Conservation (phyloP, 371 early-diverging fungal genomes). For the Gilbertella persicaria region DNA sequence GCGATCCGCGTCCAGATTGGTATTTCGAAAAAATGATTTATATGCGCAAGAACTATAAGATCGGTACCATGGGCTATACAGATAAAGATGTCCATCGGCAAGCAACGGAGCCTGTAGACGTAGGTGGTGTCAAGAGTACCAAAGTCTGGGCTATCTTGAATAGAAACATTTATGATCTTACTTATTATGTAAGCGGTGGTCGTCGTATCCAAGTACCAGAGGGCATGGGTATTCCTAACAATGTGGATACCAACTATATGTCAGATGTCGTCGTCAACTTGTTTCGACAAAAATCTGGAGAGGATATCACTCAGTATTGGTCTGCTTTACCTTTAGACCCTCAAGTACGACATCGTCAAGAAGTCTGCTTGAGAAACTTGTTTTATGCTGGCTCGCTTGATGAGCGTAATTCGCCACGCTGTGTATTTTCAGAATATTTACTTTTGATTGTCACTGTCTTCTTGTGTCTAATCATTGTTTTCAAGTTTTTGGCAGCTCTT, state of each 20-base stretch:
- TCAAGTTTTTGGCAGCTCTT: conserved; percentile 92
- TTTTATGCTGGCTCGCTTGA: conserved; percentile 89
- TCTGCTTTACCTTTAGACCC: conserved; percentile 38
- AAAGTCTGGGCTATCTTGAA: conserved; percentile 60
- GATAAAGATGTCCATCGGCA: conserved; percentile 26
- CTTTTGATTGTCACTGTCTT: conserved; percentile 76
- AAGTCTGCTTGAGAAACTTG: conserved; percentile 74
- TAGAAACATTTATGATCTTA: conserved; percentile 62
- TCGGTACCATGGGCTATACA: conserved; percentile 38
- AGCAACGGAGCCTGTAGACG: conserved; percentile 20
- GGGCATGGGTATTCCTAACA: conserved; percentile 15
- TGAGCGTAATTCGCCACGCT: conserved; percentile 73
- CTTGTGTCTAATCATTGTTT: conserved; percentile 80
- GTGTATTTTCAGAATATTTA: conserved; percentile 86
- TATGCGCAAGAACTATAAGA: conserved; percentile 50
- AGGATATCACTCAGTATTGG: conserved; percentile 65
- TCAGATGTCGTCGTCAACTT: conserved; percentile 58
- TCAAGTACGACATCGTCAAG: conserved; percentile 35
- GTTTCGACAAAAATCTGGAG: conserved; percentile 63
- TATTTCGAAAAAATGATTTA: conserved; percentile 45
- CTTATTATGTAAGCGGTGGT: conserved; percentile 49
- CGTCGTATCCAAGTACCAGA: conserved; percentile 21
- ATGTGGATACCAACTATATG: conserved; percentile 41
- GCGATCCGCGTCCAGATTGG: conserved; percentile 48
- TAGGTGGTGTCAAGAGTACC: conserved; percentile 25